Percentiles rank a stretch among this genome's conserved stretches.
phyloP scores from a whole-genome alignment of 1,139 yeast species.

The Zygosaccharomyces sapae region DNA sequence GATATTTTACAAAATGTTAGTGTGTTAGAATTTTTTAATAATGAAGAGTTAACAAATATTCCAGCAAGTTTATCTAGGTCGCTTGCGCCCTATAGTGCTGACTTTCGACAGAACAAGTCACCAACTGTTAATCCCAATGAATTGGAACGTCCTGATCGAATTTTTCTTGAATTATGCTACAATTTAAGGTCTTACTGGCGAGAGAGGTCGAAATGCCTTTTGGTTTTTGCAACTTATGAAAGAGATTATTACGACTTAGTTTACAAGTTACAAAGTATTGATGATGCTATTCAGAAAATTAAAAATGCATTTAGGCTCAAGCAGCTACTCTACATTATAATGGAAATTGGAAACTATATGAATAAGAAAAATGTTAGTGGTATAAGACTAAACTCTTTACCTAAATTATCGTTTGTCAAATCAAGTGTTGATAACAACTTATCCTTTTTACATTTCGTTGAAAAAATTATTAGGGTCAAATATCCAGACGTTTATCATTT shows the following conservation, averaged over 20 bases:
- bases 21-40: constrained; percentile 76
- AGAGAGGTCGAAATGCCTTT: constrained; percentile 73
- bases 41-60: constrained; percentile 68
- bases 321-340: constrained; percentile 66
- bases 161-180: constrained; percentile 72
- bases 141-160: constrained; percentile 75
- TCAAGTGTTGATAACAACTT: constrained; percentile 68
- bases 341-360: constrained; percentile 91
- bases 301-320: constrained; percentile 60
- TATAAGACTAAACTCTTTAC: constrained; percentile 76
- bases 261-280: constrained; percentile 59
- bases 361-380: constrained; percentile 88
- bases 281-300: constrained; percentile 62
- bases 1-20: constrained; percentile 66
- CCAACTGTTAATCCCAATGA: constrained; percentile 59
- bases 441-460: constrained; percentile 85
- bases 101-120: constrained; percentile 39
- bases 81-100: constrained; percentile 67
- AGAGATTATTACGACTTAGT: constrained; percentile 69
- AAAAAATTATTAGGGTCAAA: constrained; percentile 66
- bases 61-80: constrained; percentile 61
- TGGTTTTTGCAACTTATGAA: constrained; percentile 63
- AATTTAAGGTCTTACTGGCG: constrained; percentile 83
- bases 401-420: constrained; percentile 78
- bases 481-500: constrained; percentile 77